Base-by-base conservation (phyloP, 768 basidiomycete species). In the Termitomyces sp. region DNA sequence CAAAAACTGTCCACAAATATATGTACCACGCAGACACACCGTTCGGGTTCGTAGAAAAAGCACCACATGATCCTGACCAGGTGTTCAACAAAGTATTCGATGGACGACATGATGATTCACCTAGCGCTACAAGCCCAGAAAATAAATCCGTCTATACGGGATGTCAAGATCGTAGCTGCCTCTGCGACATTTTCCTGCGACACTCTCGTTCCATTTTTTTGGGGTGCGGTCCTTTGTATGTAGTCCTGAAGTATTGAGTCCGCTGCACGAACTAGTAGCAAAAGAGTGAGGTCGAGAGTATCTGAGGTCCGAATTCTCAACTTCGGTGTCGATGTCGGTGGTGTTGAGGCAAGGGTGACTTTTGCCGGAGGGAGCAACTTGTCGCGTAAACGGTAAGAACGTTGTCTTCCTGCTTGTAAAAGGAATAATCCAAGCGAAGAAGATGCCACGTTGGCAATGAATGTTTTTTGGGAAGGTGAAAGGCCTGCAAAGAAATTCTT, bases 71-170 rank as follows among this genome's bases (percentile, higher is more conserved):
- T 91, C 66, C 91, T 92, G 67, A 46, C 23, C 30, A 56, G 46
- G 54, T 53, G 36, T 67, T 55, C 56, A 40, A 58, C 20, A 55
- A 23, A 40, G 43, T 56, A 50, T 32, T 57, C 46, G 13, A 55
- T 43, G 46, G n/a, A 52, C 14, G 51, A 48, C 43, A 33, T 10
- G 53, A 50, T 33, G 35, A 40, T 77, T 33, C 60, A 90, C 90
- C 90, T 84, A 35, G 89, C 86, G 60, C 88, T 89, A 64, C 84
- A 84, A 14, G 81, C 82, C 89, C 89, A 92, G 65, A 93, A 92
- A 13, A 89, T 72, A 12, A 91, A 65, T 0, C 86, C 84, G 66
- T 92, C 91, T 23, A 91, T 67, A 48, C 77, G 77, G 0, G 77
- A 80, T 1, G 81, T 75, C 61, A 80, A 60, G 28, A 53, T 64